Evolutionary conservation across 202 grass and related monocot species (phyloP), one percentile per base, ranked within the genome.

Genomic region (Elaeis oleifera): DNA sequence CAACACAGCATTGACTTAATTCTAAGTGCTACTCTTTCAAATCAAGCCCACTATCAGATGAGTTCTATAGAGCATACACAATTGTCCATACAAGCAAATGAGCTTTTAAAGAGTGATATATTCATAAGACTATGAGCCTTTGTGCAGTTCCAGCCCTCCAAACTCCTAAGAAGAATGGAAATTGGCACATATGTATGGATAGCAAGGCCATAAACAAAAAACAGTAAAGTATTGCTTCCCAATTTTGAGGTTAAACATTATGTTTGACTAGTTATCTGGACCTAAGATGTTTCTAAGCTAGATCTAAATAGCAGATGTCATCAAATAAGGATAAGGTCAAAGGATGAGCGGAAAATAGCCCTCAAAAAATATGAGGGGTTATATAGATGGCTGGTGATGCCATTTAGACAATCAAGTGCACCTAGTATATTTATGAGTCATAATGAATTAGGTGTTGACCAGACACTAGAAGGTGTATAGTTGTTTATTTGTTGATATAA

Each of bases 401-500:
- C 0, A 27, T 27, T 27, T 27, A 4, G 3, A 2, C 51, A 3
- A 50, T 65, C 22, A 27, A 50, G 4, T 27, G 4, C 26, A 27
- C 4, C 3, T 27, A 27, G 4, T 27, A 27, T 27, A 27, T 27
- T 27, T 27, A 27, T 3, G 9, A 53, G 16, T 25, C 5, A 11
- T 65, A 0, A 18, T 24, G 2, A 23, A 23, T 2, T 23, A 3
- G 23, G 23, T 24, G 23, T 24, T 24, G 4, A 16, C 21, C 3
- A 25, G 28, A 5, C 17, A 65, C 29, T 6, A 1, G 8, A 17
- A 28, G 16, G 4, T 52, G n/a, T 65, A 3, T 28, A 2, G 49
- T 65, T 16, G 2, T 65, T 16, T 65, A 28, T 51, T 65, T 65
- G 48, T 53, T 65, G 49, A 27, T 8, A 53, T 65, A 4, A 1